phyloP scores from a whole-genome alignment of 2,329 filamentous ascomycete genomes.

The Calonectria multiphialidica region DNA sequence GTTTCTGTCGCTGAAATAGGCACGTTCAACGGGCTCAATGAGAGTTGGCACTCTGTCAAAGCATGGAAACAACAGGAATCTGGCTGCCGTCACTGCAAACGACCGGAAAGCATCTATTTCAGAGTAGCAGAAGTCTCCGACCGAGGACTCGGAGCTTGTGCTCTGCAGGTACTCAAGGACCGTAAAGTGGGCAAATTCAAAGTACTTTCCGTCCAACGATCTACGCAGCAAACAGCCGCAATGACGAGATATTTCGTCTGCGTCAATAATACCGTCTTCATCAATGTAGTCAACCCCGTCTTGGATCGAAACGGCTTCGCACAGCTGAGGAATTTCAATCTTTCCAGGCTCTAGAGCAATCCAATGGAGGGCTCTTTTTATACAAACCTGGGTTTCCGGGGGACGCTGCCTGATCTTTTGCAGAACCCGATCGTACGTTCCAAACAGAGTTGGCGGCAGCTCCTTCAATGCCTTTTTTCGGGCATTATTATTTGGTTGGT shows the following conservation, averaged over 20 bases:
- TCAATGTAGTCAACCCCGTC: background rate
- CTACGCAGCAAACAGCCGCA: slow-evolving; percentile 21
- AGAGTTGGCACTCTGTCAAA: slow-evolving; percentile 1
- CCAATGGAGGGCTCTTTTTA: slow-evolving; percentile 13
- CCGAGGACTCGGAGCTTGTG: background rate
- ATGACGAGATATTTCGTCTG: background rate
- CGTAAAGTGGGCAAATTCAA: slow-evolving; percentile 28
- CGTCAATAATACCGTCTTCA: slow-evolving; percentile 6
- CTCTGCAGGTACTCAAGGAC: slow-evolving; percentile 24
- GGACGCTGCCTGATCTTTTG: background rate
- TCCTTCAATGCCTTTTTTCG: slow-evolving; percentile 10
- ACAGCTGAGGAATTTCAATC: background rate
- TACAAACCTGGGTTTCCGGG: background rate
- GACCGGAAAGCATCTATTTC: background rate
- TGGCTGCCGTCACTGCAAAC: background rate
- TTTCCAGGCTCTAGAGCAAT: background rate
- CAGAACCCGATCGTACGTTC: slow-evolving; percentile 19
- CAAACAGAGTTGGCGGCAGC: slow-evolving; percentile 13
- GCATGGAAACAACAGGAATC: slow-evolving; percentile 4
- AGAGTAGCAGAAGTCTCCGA: background rate
- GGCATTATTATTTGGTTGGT: slow-evolving; percentile 3
- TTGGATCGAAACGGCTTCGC: slow-evolving; percentile 24
- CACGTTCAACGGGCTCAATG: too few species aligned
- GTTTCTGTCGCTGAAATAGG: too few species aligned
- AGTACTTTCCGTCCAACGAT: slow-evolving; percentile 1